Conservation (phyloP, 169 alveolate species). For the Cryptosporidium muris region DNA sequence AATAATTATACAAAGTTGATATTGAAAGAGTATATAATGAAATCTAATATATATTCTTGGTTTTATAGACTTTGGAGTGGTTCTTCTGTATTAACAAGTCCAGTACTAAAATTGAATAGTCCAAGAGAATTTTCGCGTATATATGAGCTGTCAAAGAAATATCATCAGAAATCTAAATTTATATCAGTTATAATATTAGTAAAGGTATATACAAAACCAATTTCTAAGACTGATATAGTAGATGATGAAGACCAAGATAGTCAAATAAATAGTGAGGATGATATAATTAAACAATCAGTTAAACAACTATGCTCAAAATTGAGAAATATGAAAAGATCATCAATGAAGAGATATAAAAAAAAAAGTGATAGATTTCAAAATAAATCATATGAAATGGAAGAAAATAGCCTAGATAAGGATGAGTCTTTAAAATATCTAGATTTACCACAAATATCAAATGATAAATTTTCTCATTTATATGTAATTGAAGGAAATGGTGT, state of each 20-base stretch:
- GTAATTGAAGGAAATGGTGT: slow-evolving; percentile 40
- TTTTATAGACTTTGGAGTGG: slow-evolving; percentile 62
- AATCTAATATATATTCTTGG: slow-evolving; percentile 54
- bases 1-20: slow-evolving; percentile 5
- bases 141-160: slow-evolving; percentile 7
- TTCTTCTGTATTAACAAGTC: slow-evolving; percentile 56
- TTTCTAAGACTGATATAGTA: slow-evolving; percentile 1
- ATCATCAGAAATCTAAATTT: slow-evolving; percentile 24
- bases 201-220: slow-evolving; percentile 26
- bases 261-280: background rate
- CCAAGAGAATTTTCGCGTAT: slow-evolving; percentile 10
- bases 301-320: background rate
- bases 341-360: slow-evolving; percentile 1
- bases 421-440: background rate
- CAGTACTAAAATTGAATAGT: slow-evolving; percentile 25
- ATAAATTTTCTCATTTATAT: slow-evolving; percentile 29
- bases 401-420: background rate
- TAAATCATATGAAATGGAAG: background rate
- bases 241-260: slow-evolving; percentile 17
- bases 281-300: background rate
- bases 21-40: slow-evolving; percentile 30
- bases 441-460: background rate
- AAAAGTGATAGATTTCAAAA: background rate
- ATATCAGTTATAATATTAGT: slow-evolving; percentile 41
- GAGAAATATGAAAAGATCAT: background rate